Conservation (phyloP, 1,139 yeast species). For the Kurtzmaniella quercitrusa region DNA sequence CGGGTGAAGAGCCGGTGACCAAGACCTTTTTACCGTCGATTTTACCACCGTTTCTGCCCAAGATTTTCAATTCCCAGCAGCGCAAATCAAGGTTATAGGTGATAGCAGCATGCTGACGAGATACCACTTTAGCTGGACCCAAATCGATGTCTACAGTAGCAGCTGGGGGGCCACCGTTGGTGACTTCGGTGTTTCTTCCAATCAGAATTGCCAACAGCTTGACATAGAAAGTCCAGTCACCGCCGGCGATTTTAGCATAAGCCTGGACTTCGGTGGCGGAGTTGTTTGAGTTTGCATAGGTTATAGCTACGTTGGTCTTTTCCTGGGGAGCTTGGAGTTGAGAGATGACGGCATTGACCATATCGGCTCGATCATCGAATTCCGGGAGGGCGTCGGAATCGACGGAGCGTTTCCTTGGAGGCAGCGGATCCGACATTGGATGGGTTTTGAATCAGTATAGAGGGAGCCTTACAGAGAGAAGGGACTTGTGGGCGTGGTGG, state of each 20-base stretch:
- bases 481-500: no score
- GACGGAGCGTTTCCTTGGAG: conserved; percentile 30
- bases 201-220: conserved; percentile 72
- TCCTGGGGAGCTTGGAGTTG: conserved; percentile 47
- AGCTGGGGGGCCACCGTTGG: conserved; percentile 16
- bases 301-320: conserved; percentile 44
- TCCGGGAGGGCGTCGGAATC: conserved; percentile 24
- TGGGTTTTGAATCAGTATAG: no score
- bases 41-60: conserved; percentile 91
- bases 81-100: conserved; percentile 70
- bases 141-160: conserved; percentile 72
- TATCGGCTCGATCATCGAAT: conserved; percentile 49
- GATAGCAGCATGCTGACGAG: conserved; percentile 83
- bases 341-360: conserved; percentile 50
- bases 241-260: conserved; percentile 93
- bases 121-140: conserved; percentile 95
- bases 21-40: conserved; percentile 66
- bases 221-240: conserved; percentile 90
- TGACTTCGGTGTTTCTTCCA: conserved; percentile 75
- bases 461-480: not conserved
- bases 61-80: conserved; percentile 78
- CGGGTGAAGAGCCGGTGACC: conserved; percentile 27
- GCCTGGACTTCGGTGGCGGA: conserved; percentile 88
- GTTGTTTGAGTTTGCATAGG: conserved; percentile 64
- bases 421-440: conserved; percentile 20